Conservation (phyloP, 805 yeast genomes). For the Candida parachauliodes region DNA sequence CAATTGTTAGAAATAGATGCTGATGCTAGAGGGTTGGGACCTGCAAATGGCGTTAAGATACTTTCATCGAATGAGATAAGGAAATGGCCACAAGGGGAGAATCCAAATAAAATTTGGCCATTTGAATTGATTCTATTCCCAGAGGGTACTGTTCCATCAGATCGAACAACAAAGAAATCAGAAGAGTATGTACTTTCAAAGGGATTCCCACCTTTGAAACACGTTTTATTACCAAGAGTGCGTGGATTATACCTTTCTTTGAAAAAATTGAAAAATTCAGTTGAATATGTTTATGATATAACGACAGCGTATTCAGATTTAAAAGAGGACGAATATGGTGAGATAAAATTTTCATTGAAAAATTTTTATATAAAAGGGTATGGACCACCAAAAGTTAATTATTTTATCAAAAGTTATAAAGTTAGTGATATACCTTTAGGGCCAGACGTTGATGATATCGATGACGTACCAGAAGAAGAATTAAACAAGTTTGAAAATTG, state of each 20-base stretch:
- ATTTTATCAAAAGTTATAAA: slow-evolving; percentile 58
- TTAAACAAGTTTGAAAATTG: slow-evolving; percentile 62
- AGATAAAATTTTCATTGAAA: slow-evolving; percentile 65
- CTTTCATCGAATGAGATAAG: slow-evolving; percentile 23
- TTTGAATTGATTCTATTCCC: slow-evolving; percentile 80
- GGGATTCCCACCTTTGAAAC: slow-evolving; percentile 47
- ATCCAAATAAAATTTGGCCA: slow-evolving; percentile 27
- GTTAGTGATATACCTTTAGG: slow-evolving; percentile 63
- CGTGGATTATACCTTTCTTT: slow-evolving; percentile 75
- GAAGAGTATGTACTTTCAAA: slow-evolving; percentile 53
- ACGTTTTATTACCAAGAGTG: slow-evolving; percentile 76
- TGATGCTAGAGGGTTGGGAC: slow-evolving; percentile 55
- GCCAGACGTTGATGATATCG: slow-evolving; percentile 34
- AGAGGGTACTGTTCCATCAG: slow-evolving; percentile 87
- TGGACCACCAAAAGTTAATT: slow-evolving; percentile 65
- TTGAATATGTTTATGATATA: slow-evolving; percentile 68
- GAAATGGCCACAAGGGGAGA: slow-evolving; percentile 28
- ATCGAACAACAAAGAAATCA: slow-evolving; percentile 57
- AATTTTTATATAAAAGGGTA: slow-evolving; percentile 63
- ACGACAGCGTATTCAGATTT: slow-evolving; percentile 83
- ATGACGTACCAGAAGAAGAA: slow-evolving; percentile 40
- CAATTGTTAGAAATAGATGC: slow-evolving; percentile 57
- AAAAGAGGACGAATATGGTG: slow-evolving; percentile 62
- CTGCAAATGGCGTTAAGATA: slow-evolving; percentile 40
- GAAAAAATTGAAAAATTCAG: slow-evolving; percentile 48